Evolutionary conservation across 345 rosid species (phyloP), one percentile per base, ranked within the genome.

Genomic region (Eutrema japonicum): DNA sequence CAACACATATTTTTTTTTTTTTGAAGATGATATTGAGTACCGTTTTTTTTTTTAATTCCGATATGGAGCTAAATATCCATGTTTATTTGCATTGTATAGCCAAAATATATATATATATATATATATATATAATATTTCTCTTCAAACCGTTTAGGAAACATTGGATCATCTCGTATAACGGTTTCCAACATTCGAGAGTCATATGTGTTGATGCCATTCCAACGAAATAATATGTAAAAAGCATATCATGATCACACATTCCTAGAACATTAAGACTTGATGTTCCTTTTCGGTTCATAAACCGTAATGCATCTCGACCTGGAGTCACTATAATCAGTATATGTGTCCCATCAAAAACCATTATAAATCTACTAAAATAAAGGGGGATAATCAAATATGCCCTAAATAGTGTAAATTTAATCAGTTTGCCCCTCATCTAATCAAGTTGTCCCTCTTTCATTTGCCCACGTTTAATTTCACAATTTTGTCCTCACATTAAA

Each of bases 171-270:
- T 29, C 67, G 37, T 13, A 62, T 62, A 29, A 40, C 7, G 2
- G 36, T 61, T 8, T 8, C 10, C 26, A 61, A 13, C 36, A 61
- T 51, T 42, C 66, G 11, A 4, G 67, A 43, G 3, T 63, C 67
- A 63, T 18, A 18, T 63, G 67, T 2, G 53, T 10, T 1, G 53
- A 63, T 8, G 53, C 13, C 53, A 63, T 45, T 1, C 53, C 53
- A 43, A 63, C 27, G 4, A 63, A 63, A 45, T 38, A 63, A 45
- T 63, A 63, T 13, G 67, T 63, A 6, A 63, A 62, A 30, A 63
- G 11, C 66, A 61, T 61, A 43, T 42, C 66, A 2, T 6, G 7
- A 42, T 42, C 66, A 42, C 66, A 60, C 38, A 62, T 43, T 13
- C 10, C 52, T 1, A 42, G 9, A 30, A 43, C 51, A 43, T 62